These are phyloP conservation scores for Cinchona pubescens DNA, from an alignment of 257 asterid genomes.

Conservation along the genomic window DNA sequence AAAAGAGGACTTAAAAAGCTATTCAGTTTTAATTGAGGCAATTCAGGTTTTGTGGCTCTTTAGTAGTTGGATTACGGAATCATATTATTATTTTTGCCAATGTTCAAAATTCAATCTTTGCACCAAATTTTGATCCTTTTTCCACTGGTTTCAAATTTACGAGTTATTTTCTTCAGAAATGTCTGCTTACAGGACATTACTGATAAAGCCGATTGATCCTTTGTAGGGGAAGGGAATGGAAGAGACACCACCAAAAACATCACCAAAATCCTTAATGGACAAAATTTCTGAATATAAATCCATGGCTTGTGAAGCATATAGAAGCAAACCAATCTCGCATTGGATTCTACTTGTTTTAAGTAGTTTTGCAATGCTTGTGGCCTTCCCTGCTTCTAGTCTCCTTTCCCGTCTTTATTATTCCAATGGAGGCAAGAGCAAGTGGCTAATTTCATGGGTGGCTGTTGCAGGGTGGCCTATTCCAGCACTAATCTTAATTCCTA, in stretches of 20 bases:
- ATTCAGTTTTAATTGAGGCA: too few species aligned
- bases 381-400: conserved; percentile 87
- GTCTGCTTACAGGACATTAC: not conserved
- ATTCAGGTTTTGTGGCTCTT: not conserved
- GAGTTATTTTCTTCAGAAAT: not conserved
- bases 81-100: not conserved
- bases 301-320: conserved; percentile 35
- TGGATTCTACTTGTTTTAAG: conserved; percentile 73
- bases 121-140: not conserved
- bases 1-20: not conserved
- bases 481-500: conserved; percentile 56
- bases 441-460: conserved; percentile 90
- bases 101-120: not conserved
- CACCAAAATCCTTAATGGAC: conserved; percentile 32
- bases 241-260: conserved; percentile 29
- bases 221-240: conserved; percentile 47
- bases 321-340: conserved; percentile 62
- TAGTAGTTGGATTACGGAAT: not conserved
- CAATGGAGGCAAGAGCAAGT: conserved; percentile 81
- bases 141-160: not conserved
- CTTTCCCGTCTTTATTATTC: conserved; percentile 76
- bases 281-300: conserved; percentile 29
- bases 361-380: conserved; percentile 64
- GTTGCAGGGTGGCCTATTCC: conserved; percentile 96
- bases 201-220: conserved; percentile 2